Conservation (phyloP, 2,329 filamentous ascomycete genomes). For the Pestalotiopsis sp. region DNA sequence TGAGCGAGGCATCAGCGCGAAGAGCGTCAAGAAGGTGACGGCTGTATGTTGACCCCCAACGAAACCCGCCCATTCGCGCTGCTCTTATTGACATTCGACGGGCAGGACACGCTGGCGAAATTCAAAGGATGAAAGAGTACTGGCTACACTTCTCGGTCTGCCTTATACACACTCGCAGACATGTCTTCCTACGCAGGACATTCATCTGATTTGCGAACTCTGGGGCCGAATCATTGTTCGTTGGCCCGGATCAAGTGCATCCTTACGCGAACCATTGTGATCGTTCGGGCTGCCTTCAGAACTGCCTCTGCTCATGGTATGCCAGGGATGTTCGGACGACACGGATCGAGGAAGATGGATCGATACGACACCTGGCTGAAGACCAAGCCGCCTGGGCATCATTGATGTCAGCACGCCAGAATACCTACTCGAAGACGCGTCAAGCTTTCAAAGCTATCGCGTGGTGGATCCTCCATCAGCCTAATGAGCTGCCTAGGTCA, state of each 20-base stretch:
- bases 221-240: no score
- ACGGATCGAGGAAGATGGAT: not conserved
- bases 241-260: no score
- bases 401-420: not conserved
- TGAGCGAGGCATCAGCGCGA: constrained; percentile 73
- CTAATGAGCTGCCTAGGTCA: no score
- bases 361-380: not conserved
- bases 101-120: constrained; percentile 65
- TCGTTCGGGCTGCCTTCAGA: no score
- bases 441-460: constrained; percentile 1
- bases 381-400: not conserved
- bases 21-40: constrained; percentile 76
- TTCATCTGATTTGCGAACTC: no score
- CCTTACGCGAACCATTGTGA: no score
- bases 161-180: not conserved
- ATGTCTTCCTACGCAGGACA: not conserved
- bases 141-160: not conserved
- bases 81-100: not conserved
- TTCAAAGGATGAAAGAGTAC: constrained; percentile 63
- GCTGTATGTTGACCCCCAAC: constrained; percentile 56
- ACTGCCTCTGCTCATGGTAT: not conserved
- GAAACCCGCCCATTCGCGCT: not conserved
- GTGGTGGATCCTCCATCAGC: not conserved
- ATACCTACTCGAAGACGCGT: not conserved
- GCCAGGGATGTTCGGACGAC: not conserved